Evolutionary conservation across 2,329 filamentous ascomycete genomes (phyloP).

Genomic region (Microcyclosporella mali): DNA sequence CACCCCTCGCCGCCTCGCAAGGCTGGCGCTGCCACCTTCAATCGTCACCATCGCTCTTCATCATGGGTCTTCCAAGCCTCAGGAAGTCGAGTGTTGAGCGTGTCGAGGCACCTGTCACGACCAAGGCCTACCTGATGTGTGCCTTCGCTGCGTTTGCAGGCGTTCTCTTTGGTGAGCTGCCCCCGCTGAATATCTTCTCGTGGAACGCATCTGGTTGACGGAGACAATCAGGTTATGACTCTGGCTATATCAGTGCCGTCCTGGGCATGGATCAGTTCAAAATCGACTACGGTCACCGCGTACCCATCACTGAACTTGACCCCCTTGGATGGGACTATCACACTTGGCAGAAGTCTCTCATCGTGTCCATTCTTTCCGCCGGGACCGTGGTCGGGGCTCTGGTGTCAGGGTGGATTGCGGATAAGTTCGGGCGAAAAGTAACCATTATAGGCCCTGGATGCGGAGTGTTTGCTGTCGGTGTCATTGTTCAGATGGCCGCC

Average conservation of each 20-base stretch:
- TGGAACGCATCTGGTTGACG: too few relatives aligned
- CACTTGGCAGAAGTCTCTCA: constrained; percentile 47
- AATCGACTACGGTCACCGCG: constrained; percentile 27
- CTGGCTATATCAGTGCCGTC: constrained; percentile 50
- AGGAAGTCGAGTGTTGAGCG: constrained; percentile 11
- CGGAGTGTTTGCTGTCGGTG: constrained; percentile 54
- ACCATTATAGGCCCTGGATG: constrained; percentile 55
- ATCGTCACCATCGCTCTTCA: background rate
- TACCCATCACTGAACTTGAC: constrained; percentile 10
- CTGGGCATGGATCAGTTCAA: constrained; percentile 47
- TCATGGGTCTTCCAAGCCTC: background rate
- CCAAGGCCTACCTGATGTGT: constrained; percentile 53
- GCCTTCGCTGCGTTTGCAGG: constrained; percentile 56
- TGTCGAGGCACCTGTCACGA: constrained; percentile 32
- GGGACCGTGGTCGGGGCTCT: constrained; percentile 73
- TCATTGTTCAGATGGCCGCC: constrained; percentile 55
- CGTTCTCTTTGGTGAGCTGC: constrained; percentile 47
- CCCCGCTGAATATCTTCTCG: too few relatives aligned
- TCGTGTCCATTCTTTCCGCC: constrained; percentile 69
- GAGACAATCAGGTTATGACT: constrained; percentile 43
- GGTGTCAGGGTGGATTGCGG: constrained; percentile 51
- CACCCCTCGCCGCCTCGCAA: background rate
- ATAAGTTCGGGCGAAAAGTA: constrained; percentile 59
- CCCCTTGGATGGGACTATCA: constrained; percentile 23
- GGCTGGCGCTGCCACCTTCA: background rate